phyloP scores from a whole-genome alignment of 108 stramenopile genomes.

The Skeletonema tropicum region DNA sequence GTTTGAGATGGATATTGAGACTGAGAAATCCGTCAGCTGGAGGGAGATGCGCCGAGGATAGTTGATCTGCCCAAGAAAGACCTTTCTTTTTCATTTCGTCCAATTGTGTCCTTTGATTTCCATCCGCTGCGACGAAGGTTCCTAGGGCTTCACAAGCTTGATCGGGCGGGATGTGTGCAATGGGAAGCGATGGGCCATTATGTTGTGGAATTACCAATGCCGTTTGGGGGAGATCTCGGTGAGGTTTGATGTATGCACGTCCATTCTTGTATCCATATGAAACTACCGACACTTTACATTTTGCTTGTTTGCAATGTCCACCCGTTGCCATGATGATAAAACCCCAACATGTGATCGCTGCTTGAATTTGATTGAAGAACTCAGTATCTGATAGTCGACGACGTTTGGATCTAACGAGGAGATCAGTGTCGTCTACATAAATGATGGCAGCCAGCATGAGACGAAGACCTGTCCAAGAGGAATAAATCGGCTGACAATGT shows the following conservation, averaged over 20 bases:
- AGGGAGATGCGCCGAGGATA: no score
- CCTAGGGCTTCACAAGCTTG: neutral
- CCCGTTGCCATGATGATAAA: neutral
- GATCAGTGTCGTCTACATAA: conserved; percentile 16
- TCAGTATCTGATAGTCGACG: neutral
- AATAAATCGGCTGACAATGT: neutral
- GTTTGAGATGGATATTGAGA: no score
- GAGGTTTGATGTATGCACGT: neutral
- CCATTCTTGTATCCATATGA: neutral
- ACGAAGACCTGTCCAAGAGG: neutral
- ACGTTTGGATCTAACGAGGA: neutral
- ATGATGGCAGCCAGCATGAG: conserved; percentile 11
- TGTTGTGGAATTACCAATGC: neutral
- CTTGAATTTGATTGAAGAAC: neutral
- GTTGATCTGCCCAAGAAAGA: no score
- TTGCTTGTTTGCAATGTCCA: neutral
- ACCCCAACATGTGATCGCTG: neutral
- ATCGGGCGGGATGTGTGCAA: neutral
- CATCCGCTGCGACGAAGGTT: neutral
- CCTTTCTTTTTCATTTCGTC: neutral
- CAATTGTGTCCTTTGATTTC: neutral
- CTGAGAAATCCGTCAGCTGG: no score
- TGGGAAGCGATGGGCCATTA: neutral
- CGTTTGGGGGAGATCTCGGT: neutral
- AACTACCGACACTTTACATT: neutral